Evolutionary conservation across 306 rosid species (phyloP), one percentile per base, ranked within the genome.

Genomic region (Quercus mongolica): DNA sequence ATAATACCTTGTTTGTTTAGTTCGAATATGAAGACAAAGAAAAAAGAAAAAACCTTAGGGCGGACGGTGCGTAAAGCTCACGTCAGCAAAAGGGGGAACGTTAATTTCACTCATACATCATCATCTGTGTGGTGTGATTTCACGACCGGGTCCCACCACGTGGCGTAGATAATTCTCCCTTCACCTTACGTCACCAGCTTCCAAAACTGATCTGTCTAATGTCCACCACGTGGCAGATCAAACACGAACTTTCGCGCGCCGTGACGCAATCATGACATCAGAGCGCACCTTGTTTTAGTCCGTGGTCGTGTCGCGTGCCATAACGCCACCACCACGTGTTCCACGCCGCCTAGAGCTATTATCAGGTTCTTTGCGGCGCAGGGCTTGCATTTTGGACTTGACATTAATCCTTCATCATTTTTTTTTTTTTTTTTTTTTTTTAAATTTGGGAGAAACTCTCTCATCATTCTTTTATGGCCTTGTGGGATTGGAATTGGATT

Each of bases 91-190:
- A 15, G 25, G 28, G 33, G 26, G 14, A 46, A 46, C 73, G 56
- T 68, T 56, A 68, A 67, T 67, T 49, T 78, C 59, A 35, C 71
- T 69, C 2, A 1, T 41, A 30, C 81, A 35, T 52, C 85, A 85
- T 61, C 12, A 11, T 69, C 56, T 35, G 31, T 78, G 80, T 33
- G 74, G 83, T 56, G 30, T 81, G 79, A 74, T 75, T 77, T 79
- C 82, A 64, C 57, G 18, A 8, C 2, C 38, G 0, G 74, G 88
- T 13, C 78, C 83, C 88, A 58, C 82, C 88, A 86, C 76, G 87
- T 86, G 90, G 73, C n/a, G 12, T 11, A 71, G 70, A 82, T 79
- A 23, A 71, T 64, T 19, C 52, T 56, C 65, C 23, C 82, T 15
- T 21, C 23, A 0, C 2, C 21, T 57, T 67, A 73, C 87, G 84